Percentiles rank a stretch among this genome's conserved stretches.
These are phyloP conservation scores for Pseudogymnoascus sp. DNA, from an alignment of 2,329 filamentous ascomycete species.

Conservation along the genomic window DNA sequence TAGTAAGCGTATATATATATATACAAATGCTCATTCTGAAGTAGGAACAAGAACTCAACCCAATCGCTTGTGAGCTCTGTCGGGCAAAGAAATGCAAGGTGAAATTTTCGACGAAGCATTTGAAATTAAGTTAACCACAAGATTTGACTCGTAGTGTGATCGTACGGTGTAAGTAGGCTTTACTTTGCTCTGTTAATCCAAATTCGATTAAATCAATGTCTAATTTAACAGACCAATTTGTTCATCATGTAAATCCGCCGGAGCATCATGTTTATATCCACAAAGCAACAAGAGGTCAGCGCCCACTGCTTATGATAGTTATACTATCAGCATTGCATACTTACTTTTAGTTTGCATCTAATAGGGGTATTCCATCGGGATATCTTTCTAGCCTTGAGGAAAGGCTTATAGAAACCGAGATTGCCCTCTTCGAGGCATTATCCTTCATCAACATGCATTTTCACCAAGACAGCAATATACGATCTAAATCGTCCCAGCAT, in stretches of 20 bases:
- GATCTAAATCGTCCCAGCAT: not conserved
- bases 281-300: slow-evolving; percentile 9
- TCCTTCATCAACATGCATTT: not conserved
- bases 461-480: not conserved
- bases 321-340: not conserved
- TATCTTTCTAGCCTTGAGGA: not conserved
- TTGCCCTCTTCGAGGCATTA: not conserved
- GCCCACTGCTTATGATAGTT: not conserved
- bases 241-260: not conserved
- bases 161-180: not conserved
- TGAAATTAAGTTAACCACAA: not conserved
- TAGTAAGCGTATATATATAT: not conserved
- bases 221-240: not conserved
- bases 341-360: not conserved
- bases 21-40: not conserved
- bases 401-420: not conserved
- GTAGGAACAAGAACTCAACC: slow-evolving; percentile 1
- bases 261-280: not conserved
- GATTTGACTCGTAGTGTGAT: not conserved
- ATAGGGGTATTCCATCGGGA: not conserved
- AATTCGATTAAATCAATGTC: not conserved
- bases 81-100: slow-evolving; percentile 9
- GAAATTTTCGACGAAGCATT: not conserved
- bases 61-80: slow-evolving; percentile 5
- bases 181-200: too few species aligned